These are phyloP conservation scores for Blastomyces percursus DNA, from an alignment of 2,329 filamentous ascomycete species.

Conservation along the genomic window DNA sequence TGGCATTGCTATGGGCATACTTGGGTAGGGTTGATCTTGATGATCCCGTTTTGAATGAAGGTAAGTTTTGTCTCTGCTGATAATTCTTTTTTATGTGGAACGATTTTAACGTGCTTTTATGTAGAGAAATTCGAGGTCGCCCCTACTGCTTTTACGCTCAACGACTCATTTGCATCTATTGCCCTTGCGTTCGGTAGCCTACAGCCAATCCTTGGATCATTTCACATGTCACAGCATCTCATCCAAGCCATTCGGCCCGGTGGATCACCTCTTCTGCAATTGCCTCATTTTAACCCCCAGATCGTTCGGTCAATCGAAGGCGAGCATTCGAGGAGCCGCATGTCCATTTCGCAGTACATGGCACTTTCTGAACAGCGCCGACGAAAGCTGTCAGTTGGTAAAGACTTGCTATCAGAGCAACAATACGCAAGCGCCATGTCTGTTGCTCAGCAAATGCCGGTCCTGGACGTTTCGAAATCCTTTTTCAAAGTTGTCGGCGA, in stretches of 20 bases:
- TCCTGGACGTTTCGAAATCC: conserved; percentile 73
- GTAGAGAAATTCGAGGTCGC: conserved; percentile 76
- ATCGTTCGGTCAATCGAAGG: conserved; percentile 40
- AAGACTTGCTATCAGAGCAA: conserved; percentile 57
- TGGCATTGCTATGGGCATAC: conserved; percentile 91
- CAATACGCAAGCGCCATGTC: conserved; percentile 66
- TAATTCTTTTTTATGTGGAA: background rate
- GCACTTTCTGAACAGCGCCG: conserved; percentile 64
- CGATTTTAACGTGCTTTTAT: conserved; percentile 13
- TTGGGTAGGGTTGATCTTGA: conserved; percentile 77
- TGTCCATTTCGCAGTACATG: conserved; percentile 83
- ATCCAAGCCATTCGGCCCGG: conserved; percentile 81
- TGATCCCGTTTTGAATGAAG: conserved; percentile 62
- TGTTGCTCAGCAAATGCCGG: conserved; percentile 75
- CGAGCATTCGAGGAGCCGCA: conserved; percentile 57
- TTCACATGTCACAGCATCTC: conserved; percentile 70
- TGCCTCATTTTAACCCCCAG: conserved; percentile 69
- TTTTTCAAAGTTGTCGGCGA: conserved; percentile 99
- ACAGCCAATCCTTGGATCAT: conserved; percentile 68
- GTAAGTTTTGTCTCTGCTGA: conserved; percentile 18
- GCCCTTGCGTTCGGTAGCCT: conserved; percentile 79
- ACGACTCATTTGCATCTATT: conserved; percentile 77
- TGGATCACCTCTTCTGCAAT: conserved; percentile 78
- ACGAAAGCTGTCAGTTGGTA: conserved; percentile 57
- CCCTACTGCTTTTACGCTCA: conserved; percentile 73